Conservation (phyloP, 2,329 filamentous ascomycete genomes). For the Zarea fungicola region DNA sequence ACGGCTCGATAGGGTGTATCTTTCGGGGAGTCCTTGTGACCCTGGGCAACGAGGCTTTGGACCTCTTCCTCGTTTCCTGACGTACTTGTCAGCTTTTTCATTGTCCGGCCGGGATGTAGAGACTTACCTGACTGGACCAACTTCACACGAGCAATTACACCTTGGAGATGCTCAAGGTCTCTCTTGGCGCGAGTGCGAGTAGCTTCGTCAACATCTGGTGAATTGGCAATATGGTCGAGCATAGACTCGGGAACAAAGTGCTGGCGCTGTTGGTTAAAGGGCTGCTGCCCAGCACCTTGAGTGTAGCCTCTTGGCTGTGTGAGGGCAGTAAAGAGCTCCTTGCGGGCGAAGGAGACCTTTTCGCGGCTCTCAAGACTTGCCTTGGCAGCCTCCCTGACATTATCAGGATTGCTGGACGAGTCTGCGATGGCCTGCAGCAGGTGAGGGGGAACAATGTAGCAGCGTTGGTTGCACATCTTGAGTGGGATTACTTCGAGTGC, state of each 20-base stretch:
- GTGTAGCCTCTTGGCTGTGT: conserved; percentile 27
- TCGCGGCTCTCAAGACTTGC: conserved; percentile 31
- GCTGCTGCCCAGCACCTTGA: conserved; percentile 7
- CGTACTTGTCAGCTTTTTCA: too few relatives aligned
- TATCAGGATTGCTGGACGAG: conserved; percentile 31
- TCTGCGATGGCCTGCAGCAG: conserved; percentile 39
- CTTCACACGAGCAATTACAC: conserved; percentile 23
- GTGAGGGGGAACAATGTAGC: conserved; percentile 42
- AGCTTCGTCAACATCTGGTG: conserved; percentile 33
- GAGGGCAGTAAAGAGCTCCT: conserved; percentile 31
- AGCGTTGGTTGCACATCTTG: conserved; percentile 20
- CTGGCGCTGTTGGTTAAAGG: conserved; percentile 9
- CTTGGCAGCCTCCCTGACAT: conserved; percentile 31
- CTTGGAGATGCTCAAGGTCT: conserved; percentile 34
- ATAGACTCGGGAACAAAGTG: conserved; percentile 36
- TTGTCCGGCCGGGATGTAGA: too few relatives aligned
- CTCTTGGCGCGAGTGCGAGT: conserved; percentile 32
- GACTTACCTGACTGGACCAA: conserved; percentile 23
- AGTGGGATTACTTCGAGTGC: not conserved
- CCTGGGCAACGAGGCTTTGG: not conserved
- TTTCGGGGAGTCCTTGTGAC: conserved; percentile 16
- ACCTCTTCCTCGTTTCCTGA: conserved; percentile 11
- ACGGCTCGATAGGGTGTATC: conserved; percentile 36
- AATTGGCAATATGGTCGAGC: conserved; percentile 33
- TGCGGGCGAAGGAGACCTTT: conserved; percentile 25